Base-by-base conservation (phyloP, 2,329 filamentous ascomycete species). In the Emericellopsis cladophorae region DNA sequence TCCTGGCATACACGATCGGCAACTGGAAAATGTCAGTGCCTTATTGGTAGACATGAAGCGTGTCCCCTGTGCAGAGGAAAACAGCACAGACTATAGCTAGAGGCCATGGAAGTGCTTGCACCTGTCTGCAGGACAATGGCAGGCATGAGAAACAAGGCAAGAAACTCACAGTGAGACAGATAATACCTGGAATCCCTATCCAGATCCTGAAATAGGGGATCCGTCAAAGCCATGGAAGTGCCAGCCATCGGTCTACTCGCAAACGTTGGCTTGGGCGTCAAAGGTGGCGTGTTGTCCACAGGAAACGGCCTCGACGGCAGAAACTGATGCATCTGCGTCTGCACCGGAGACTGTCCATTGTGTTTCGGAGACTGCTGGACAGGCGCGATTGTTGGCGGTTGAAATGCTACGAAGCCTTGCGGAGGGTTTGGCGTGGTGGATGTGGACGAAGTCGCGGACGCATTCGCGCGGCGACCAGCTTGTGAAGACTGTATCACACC, bases 201-300 rank as follows among this genome's bases (percentile, higher is more conserved):
- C 35, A 78, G 62, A 46, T 74, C 68, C 47, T 74, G 68, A 42
- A 77, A 63, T 36, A 77, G 48, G 11, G 74, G 74, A 51, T 79
- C 74, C 23, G 67, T 61, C 38, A 75, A 29, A 12, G 26, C 26
- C 12, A 12, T 29, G 26, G 26, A 29, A 9, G 26, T 29, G 26
- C 26, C 26, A 29, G 12, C 6, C 26, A 29, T 29, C 26, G 26
- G 26, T 12, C 8, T 29, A 9, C 12, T 9, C 3, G 26, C 6
- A 12, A 7, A 7, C 26, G 26, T 9, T 12, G 26, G 8, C 26
- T 29, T 9, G 26, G 26, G 12, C 26, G 12, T 29, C 9, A 29
- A 29, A 12, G 26, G 32, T 35, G n/a, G 9, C n/a, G n/a, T 15
- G 4, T 5, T 15, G 32, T 14, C n/a, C n/a, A 14, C 32, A 4